Base-by-base conservation (phyloP, 2,329 filamentous ascomycete species). In the Curvularia hawaiiensis region DNA sequence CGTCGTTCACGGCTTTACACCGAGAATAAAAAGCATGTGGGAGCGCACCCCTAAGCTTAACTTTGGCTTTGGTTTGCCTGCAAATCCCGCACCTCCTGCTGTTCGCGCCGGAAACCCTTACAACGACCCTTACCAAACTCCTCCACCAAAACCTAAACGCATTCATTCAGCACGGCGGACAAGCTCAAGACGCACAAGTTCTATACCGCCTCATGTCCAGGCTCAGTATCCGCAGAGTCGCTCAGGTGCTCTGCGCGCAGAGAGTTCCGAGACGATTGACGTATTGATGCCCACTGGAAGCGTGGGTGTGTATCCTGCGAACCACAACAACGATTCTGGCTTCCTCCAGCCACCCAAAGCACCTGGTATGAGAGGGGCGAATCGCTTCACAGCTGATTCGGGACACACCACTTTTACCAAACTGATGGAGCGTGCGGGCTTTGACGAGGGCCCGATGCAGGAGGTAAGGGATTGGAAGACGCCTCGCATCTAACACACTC, bases 221-320 rank as follows among this genome's bases (percentile, higher is more conserved):
- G 60, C 53, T 8, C 56, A 48, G 14, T 24, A 50, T 31, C 48
- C 31, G 3, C 53, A 49, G 22, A 47, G 46, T n/a, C 46, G 56
- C n/a, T 33, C 57, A 14, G 40, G 43, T 20, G 40, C 18, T 7
- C 18, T 12, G 10, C 63, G 77, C 24, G 73, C 62, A 30, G 73
- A 64, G 14, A 79, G 76, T 54, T 74, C 74, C 33, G 79, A 80
- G 51, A 81, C 79, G 0, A 80, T 81, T 38, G 75, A 79, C 51
- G 76, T 80, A 22, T 59, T 77, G n/a, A 77, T 78, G 75, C 75
- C 50, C 2, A 28, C 50, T 45, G 49, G 18, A 26, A 43, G 24
- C 7, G 30, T 22, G 10, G 24, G 41, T 16, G 31, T 16, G 18
- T 35, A 44, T 9, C 11, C 50, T 22, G 31, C 2, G 12, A 45